Percentiles rank a stretch among this genome's conserved stretches.
These are phyloP conservation scores for Fusarium nelsonii DNA, from an alignment of 2,329 filamentous ascomycete species.

Conservation along the genomic window DNA sequence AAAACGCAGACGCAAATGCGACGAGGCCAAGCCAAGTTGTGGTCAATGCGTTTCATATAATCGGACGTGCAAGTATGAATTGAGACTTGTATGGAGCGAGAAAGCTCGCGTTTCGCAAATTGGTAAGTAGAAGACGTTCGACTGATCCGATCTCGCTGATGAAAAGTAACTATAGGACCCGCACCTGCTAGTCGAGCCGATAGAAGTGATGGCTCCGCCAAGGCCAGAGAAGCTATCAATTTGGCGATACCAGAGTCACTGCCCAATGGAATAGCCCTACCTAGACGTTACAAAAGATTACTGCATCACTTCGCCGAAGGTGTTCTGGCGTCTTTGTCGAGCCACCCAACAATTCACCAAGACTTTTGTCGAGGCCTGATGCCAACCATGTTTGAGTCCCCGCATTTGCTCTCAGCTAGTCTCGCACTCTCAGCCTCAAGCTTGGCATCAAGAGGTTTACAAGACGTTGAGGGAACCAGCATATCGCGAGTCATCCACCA, in stretches of 20 bases:
- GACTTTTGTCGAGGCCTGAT: constrained; percentile 46
- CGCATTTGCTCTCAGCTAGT: constrained; percentile 47
- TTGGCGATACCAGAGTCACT: constrained; percentile 33
- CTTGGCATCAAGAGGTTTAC: constrained; percentile 41
- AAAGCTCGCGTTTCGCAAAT: neutral
- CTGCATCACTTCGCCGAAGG: constrained; percentile 46
- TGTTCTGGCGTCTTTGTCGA: constrained; percentile 46
- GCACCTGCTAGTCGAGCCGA: no score
- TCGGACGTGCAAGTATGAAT: constrained; percentile 41
- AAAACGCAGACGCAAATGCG: constrained; percentile 47
- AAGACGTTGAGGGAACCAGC: constrained; percentile 41
- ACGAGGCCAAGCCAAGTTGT: constrained; percentile 47
- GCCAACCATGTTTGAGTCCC: constrained; percentile 45
- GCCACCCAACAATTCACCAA: constrained; percentile 45
- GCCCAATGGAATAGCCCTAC: constrained; percentile 43
- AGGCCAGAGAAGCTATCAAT: neutral
- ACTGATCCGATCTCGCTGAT: rapidly evolving
- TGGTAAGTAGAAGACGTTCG: neutral
- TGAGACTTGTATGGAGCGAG: constrained; percentile 45
- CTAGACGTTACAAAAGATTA: constrained; percentile 40
- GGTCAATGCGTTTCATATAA: constrained; percentile 37
- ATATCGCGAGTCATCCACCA: constrained; percentile 41
- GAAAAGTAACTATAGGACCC: neutral
- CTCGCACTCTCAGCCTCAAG: constrained; percentile 47
- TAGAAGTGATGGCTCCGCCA: neutral